Evolutionary conservation across 176 grass and related monocot genomes (phyloP).

Genomic region (Pontederia paniculata): DNA sequence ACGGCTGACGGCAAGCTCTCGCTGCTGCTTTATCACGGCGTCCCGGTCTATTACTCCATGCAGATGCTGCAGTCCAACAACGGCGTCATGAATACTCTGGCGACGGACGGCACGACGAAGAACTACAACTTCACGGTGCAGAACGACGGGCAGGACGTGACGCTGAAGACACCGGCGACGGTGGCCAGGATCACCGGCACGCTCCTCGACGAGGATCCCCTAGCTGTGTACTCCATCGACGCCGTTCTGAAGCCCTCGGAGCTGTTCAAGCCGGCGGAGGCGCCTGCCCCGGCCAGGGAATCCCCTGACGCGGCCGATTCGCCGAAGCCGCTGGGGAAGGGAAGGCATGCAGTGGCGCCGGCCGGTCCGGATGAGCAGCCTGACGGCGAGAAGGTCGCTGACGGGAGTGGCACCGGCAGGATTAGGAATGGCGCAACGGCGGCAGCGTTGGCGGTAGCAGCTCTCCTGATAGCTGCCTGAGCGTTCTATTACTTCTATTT

Average conservation of each 20-base stretch:
- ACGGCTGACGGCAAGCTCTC: slow-evolving; percentile 1
- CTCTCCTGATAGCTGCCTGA: no score
- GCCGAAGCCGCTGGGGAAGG: slow-evolving; percentile 12
- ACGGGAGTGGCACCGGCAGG: no score
- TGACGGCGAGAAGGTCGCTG: no score
- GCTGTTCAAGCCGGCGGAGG: slow-evolving; percentile 41
- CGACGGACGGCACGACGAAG: slow-evolving; percentile 13
- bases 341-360: no score
- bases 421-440: no score
- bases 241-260: slow-evolving; percentile 49
- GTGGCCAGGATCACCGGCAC: slow-evolving; percentile 35
- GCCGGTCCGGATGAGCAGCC: no score
- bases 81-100: background rate
- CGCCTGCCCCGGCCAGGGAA: slow-evolving; percentile 26
- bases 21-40: background rate
- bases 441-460: no score
- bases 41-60: background rate
- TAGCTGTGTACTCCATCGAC: slow-evolving; percentile 60
- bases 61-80: slow-evolving; percentile 2
- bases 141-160: slow-evolving; percentile 61
- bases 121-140: slow-evolving; percentile 84
- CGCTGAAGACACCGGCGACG: slow-evolving; percentile 32
- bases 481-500: no score
- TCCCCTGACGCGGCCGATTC: slow-evolving; percentile 31
- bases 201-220: slow-evolving; percentile 50